Percentiles rank a stretch among this genome's conserved stretches.
phyloP scores from a whole-genome alignment of 2,329 filamentous ascomycete species.

The Talaromyces islandicus region DNA sequence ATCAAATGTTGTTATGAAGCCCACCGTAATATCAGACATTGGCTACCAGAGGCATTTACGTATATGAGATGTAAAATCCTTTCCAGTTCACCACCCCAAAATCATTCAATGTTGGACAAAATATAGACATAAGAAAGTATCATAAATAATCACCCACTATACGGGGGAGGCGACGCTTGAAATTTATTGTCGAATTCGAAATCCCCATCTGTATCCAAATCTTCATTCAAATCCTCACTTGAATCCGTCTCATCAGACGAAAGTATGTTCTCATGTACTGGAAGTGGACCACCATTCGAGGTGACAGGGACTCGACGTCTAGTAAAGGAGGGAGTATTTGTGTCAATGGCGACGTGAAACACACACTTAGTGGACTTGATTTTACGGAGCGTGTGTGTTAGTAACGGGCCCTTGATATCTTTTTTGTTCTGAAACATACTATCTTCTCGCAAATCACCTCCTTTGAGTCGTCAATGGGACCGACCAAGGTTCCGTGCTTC shows the following conservation, averaged over 20 bases:
- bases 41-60: too few species aligned
- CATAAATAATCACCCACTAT: background rate
- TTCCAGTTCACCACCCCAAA: too few species aligned
- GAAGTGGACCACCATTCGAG: background rate
- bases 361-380: background rate
- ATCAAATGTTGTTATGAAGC: too few species aligned
- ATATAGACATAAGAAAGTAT: background rate
- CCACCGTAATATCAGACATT: too few species aligned
- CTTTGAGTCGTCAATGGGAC: slow-evolving; percentile 8
- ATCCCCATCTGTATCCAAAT: background rate
- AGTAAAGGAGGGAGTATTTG: background rate
- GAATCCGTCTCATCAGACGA: background rate
- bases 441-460: background rate
- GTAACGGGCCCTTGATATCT: background rate
- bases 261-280: background rate
- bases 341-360: background rate
- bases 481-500: slow-evolving; percentile 12
- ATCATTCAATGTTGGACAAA: too few species aligned
- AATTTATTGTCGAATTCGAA: background rate
- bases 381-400: background rate
- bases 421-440: background rate
- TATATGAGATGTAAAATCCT: too few species aligned
- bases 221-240: background rate
- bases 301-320: background rate
- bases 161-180: background rate